Evolutionary conservation across 176 grass and related monocot species (phyloP).

Genomic region (Carex myosuroides): DNA sequence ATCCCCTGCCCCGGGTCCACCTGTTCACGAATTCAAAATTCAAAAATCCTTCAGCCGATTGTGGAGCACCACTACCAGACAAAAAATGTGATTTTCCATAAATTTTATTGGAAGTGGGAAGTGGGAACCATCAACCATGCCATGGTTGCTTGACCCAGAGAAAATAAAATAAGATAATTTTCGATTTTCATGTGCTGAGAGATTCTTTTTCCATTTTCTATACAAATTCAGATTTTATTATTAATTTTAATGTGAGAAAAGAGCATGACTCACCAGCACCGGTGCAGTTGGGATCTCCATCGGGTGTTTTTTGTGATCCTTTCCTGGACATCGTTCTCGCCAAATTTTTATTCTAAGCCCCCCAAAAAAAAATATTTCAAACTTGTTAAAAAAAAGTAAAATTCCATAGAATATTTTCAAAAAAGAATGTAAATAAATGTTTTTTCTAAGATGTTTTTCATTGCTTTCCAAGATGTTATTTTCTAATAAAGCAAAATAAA

Average conservation of each 20-base stretch:
- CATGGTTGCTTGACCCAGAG: background rate
- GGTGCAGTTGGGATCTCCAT: slow-evolving; percentile 44
- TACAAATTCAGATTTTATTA: background rate
- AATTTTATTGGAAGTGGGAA: background rate
- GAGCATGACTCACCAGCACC: slow-evolving; percentile 37
- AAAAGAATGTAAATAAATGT: background rate
- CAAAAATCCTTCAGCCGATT: background rate
- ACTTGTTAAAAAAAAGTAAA: background rate
- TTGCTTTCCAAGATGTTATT: too few relatives aligned
- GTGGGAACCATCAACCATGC: too few relatives aligned
- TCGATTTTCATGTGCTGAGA: background rate
- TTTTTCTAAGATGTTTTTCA: background rate
- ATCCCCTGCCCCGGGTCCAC: slow-evolving; percentile 3
- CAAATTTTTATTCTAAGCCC: slow-evolving; percentile 37
- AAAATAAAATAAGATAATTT: background rate
- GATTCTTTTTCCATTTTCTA: background rate
- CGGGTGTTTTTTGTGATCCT: slow-evolving; percentile 50
- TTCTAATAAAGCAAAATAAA: background rate
- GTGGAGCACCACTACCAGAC: slow-evolving; percentile 1
- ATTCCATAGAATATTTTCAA: background rate
- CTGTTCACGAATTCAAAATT: slow-evolving; percentile 5
- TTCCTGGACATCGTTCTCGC: slow-evolving; percentile 59
- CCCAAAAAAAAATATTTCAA: background rate
- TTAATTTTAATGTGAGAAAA: background rate
- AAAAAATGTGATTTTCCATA: slow-evolving; percentile 6